Percentiles rank a stretch among this genome's conserved stretches.
Evolutionary conservation across 371 early-diverging fungal genomes (phyloP).

Genomic region (Mucor racemosus): DNA sequence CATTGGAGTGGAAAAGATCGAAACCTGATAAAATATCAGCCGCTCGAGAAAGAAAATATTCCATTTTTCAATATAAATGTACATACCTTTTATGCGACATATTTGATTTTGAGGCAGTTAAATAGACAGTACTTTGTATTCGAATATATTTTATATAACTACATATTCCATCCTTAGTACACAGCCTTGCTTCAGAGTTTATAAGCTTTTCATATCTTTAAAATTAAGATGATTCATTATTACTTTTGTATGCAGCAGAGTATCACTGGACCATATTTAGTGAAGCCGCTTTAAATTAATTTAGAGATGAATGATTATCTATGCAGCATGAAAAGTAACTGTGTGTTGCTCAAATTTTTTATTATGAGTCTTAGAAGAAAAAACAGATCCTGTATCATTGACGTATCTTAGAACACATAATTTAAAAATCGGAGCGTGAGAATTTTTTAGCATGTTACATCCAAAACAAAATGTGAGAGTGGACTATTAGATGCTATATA

Average conservation of each 20-base stretch:
- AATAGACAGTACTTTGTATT: neutral
- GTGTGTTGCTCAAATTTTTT: no score
- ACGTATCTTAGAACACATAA: no score
- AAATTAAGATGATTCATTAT: neutral
- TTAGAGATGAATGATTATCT: no score
- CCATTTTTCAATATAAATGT: neutral
- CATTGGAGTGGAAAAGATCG: neutral
- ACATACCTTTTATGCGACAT: neutral
- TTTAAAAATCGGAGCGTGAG: no score
- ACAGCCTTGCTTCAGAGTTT: neutral
- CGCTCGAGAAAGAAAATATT: neutral
- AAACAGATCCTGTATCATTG: no score
- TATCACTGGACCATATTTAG: neutral
- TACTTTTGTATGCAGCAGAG: neutral
- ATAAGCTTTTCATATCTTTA: no score
- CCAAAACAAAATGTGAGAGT: no score
- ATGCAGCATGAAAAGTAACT: no score
- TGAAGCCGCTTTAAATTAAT: neutral
- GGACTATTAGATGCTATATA: no score
- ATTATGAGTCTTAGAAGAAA: no score
- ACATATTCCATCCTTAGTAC: neutral
- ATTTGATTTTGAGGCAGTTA: neutral
- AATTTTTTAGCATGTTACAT: no score
- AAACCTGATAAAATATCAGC: neutral
- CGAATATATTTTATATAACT: neutral